A percentile compares a stretch with the other conserved stretches of the same genome.
Conservation (phyloP, 1,139 yeast species). For the Taphrina populina region DNA sequence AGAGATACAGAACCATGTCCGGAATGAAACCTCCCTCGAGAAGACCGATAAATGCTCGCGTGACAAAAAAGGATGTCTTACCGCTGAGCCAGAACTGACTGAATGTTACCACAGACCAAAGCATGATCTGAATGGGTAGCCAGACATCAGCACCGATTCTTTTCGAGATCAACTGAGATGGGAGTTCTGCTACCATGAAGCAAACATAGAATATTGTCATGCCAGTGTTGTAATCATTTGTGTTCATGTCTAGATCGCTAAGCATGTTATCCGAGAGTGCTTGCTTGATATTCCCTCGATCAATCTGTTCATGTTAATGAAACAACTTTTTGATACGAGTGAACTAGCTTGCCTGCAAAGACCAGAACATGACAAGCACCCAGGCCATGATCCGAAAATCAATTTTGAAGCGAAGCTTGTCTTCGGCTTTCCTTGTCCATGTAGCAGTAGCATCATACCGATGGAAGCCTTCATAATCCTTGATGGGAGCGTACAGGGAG, state of each 20-base stretch:
- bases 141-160: constrained; percentile 57
- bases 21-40: constrained; percentile 33
- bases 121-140: constrained; percentile 54
- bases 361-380: constrained; percentile 54
- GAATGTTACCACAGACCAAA: constrained; percentile 56
- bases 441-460: constrained; percentile 52
- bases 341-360: constrained; percentile 55
- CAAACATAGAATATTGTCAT: constrained; percentile 50
- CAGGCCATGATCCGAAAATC: constrained; percentile 52
- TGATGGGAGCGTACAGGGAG: constrained; percentile 45
- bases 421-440: constrained; percentile 54
- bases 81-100: constrained; percentile 50
- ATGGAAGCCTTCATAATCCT: constrained; percentile 55
- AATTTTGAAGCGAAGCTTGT: constrained; percentile 48
- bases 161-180: constrained; percentile 56
- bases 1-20: constrained; percentile 62
- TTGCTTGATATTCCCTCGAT: constrained; percentile 13
- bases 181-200: constrained; percentile 55
- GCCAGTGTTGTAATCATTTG: constrained; percentile 55
- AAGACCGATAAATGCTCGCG: constrained; percentile 17
- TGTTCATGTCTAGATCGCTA: constrained; percentile 50
- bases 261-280: constrained; percentile 54
- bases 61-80: constrained; percentile 48
- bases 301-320: no score
- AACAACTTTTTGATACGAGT: constrained; percentile 53